Conservation (phyloP, 176 grass and related monocot species). For the Cenchrus fungigraminus region DNA sequence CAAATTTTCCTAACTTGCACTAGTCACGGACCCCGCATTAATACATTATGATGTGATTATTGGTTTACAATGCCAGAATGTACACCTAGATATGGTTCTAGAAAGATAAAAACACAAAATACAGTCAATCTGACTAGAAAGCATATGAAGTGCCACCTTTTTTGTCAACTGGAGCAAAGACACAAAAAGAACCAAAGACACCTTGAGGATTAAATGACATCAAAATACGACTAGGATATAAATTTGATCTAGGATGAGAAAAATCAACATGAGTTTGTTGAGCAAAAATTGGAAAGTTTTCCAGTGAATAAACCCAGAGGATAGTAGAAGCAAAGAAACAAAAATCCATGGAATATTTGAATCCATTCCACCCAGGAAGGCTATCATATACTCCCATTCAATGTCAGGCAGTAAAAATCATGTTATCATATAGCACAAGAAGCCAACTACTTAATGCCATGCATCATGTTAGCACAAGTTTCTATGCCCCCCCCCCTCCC, state of each 20-base stretch:
- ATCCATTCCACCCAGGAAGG: background rate
- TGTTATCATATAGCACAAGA: background rate
- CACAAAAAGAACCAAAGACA: background rate
- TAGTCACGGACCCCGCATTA: background rate
- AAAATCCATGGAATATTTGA: background rate
- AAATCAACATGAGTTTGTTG: background rate
- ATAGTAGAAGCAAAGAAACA: conserved; percentile 1
- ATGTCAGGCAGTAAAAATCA: background rate
- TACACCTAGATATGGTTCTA: conserved; percentile 10
- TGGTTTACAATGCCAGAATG: conserved; percentile 18
- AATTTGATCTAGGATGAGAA: background rate
- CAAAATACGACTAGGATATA: conserved; percentile 25
- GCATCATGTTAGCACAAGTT: background rate
- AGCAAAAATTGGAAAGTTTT: background rate
- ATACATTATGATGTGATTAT: background rate
- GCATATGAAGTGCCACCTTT: background rate
- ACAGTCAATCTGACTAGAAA: background rate
- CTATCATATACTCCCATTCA: background rate
- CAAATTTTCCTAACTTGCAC: background rate
- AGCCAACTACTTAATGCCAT: background rate
- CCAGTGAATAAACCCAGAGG: background rate
- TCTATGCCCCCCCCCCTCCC: background rate
- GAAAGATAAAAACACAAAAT: conserved; percentile 23
- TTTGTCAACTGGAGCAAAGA: background rate
- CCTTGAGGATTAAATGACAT: background rate